These are phyloP conservation scores for Globisporangium spiculum DNA, from an alignment of 352 stramenopile genomes.

Conservation along the genomic window DNA sequence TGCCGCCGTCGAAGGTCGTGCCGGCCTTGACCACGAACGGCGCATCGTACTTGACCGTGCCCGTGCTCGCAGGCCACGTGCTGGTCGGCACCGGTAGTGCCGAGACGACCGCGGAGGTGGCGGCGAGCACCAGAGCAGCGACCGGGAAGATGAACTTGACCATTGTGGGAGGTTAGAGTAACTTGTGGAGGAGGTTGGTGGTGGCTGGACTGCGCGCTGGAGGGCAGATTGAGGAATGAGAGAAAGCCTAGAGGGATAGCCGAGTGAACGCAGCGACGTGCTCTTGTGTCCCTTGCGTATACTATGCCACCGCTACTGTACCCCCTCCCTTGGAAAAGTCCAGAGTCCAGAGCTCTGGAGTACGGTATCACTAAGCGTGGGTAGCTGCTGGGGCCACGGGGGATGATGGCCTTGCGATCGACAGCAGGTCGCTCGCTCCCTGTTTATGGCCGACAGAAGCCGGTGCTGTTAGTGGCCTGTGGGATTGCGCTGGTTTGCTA, in stretches of 20 bases:
- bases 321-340: background rate
- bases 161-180: background rate
- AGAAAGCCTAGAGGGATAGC: background rate
- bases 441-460: background rate
- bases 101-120: background rate
- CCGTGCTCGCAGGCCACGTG: conserved; percentile 24
- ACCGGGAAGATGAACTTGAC: conserved; percentile 10
- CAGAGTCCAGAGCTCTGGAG: background rate
- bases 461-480: background rate
- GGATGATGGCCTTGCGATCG: background rate
- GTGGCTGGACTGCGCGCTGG: background rate
- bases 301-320: background rate
- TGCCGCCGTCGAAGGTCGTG: conserved; percentile 29
- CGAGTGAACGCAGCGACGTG: background rate
- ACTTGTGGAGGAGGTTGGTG: background rate
- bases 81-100: conserved; percentile 20
- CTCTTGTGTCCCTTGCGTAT: background rate
- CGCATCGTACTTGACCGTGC: conserved; percentile 10
- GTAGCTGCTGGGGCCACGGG: background rate
- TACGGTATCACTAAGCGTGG: background rate
- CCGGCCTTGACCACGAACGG: conserved; percentile 23
- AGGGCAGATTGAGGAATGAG: background rate
- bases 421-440: background rate
- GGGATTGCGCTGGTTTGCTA: background rate
- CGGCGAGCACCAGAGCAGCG: conserved; percentile 1